Base-by-base conservation (phyloP, 192 early-diverging fungal genomes). In the Jimgerdemannia lactiflua region DNA sequence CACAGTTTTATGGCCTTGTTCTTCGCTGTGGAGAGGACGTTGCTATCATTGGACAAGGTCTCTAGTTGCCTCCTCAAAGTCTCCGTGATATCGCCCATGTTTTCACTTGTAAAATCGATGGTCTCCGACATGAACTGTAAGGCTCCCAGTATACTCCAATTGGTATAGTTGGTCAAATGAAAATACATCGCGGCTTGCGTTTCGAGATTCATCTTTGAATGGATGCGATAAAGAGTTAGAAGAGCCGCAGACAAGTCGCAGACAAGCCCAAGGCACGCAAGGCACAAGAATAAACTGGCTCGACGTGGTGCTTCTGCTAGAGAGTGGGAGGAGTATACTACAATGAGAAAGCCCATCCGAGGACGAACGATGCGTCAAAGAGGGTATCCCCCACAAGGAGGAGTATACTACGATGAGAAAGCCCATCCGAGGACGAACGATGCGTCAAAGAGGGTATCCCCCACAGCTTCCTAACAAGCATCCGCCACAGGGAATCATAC, bases 41-140 rank as follows among this genome's bases (percentile, higher is more conserved):
- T 77, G 65, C 68, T 77, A 19, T 77, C 43, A 71, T 76, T 40
- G 29, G 70, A 71, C 39, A 77, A 66, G 72, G 54, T 71, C 72
- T 71, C 54, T 66, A 77, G 64, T 17, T 77, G 64, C 72, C n/a
- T 67, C 20, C 68, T 67, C 20, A 77, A 77, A 17, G 64, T 43
- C 4, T 77, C 10, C 42, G 59, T 39, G 42, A 75, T 75, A 59
- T 75, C 74, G 41, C 66, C 71, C 0, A 71, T 8, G 71, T 40
- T 71, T 76, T 64, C 75, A 76, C 69, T 76, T 71, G 75, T 74
- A 75, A 70, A 68, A 17, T 76, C 59, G 66, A 76, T 43, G 11
- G 65, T 70, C 29, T 70, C 18, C 59, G 63, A 70, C 66, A 75
- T 39, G 69, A 70, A 70, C 4, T 39, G 49, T 19, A 71, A 44